Evolutionary conservation across 352 stramenopile species (phyloP).

Genomic region (Phytopythium kandeliae): DNA sequence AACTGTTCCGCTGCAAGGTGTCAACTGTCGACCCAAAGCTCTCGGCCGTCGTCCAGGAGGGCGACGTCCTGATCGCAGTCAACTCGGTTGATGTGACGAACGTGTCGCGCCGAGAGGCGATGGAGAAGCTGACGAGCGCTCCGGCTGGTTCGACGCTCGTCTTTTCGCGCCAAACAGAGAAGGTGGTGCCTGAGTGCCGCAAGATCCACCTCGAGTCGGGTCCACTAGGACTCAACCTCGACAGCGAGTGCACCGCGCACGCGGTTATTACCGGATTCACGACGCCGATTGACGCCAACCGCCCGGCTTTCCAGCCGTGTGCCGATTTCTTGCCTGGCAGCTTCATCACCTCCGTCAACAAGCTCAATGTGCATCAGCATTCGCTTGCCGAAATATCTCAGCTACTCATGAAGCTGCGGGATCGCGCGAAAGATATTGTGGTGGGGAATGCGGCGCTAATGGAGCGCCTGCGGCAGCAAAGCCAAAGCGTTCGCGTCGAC

Average conservation of each 20-base stretch:
- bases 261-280: slow-evolving; percentile 43
- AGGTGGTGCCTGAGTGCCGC: slow-evolving; percentile 34
- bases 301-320: slow-evolving; percentile 28
- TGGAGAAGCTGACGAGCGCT: slow-evolving; percentile 21
- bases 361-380: slow-evolving; percentile 42
- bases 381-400: slow-evolving; percentile 30
- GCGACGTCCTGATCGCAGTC: slow-evolving; percentile 41
- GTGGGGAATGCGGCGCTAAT: slow-evolving; percentile 33
- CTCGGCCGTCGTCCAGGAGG: slow-evolving; percentile 10
- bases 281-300: slow-evolving; percentile 24
- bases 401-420: slow-evolving; percentile 39
- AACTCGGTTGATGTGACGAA: slow-evolving; percentile 34
- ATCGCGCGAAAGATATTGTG: slow-evolving; percentile 30
- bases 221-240: slow-evolving; percentile 45
- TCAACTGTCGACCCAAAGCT: slow-evolving; percentile 10
- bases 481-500: slow-evolving; percentile 7
- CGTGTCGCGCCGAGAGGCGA: slow-evolving; percentile 21
- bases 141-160: slow-evolving; percentile 26
- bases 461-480: slow-evolving; percentile 14
- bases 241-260: slow-evolving; percentile 19
- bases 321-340: slow-evolving; percentile 34
- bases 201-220: slow-evolving; percentile 29
- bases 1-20: slow-evolving; percentile 33
- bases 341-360: slow-evolving; percentile 63
- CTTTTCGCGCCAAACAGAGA: slow-evolving; percentile 17